Percentiles rank a stretch among this genome's conserved stretches.
Evolutionary conservation across 2,329 filamentous ascomycete genomes (phyloP).

Genomic region (Alternaria ethzedia): DNA sequence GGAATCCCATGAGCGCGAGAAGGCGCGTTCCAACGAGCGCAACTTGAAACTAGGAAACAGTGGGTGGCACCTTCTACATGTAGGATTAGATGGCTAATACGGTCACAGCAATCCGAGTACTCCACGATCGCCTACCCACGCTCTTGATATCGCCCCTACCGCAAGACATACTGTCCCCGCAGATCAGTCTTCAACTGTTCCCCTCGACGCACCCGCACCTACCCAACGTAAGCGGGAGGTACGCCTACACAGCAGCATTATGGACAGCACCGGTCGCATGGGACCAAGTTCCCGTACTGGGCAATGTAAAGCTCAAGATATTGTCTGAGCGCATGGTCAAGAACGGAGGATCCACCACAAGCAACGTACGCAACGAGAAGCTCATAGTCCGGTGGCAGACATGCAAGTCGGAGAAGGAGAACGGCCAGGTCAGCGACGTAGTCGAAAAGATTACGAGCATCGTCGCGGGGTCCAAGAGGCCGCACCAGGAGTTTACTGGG

Average conservation of each 20-base stretch:
- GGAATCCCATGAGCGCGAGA: conserved; percentile 44
- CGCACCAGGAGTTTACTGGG: conserved; percentile 78
- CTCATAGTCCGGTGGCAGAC: conserved; percentile 92
- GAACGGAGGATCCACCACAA: conserved; percentile 55
- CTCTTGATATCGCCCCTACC: conserved; percentile 67
- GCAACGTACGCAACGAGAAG: conserved; percentile 68
- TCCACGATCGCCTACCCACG: conserved; percentile 68
- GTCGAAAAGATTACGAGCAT: conserved; percentile 63
- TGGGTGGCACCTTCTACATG: conserved; percentile 39
- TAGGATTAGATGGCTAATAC: conserved; percentile 6
- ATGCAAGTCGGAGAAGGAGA: conserved; percentile 57
- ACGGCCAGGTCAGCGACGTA: conserved; percentile 55
- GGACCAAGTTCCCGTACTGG: conserved; percentile 89
- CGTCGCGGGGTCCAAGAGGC: conserved; percentile 56
- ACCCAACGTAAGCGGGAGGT: conserved; percentile 86
- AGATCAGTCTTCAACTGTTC: conserved; percentile 68
- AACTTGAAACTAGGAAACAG: conserved; percentile 68
- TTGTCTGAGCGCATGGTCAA: conserved; percentile 84
- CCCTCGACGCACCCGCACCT: conserved; percentile 84
- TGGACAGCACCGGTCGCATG: conserved; percentile 97
- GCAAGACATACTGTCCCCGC: conserved; percentile 66
- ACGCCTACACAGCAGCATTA: conserved; percentile 89
- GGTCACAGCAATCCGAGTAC: conserved; percentile 60
- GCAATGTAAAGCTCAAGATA: conserved; percentile 87
- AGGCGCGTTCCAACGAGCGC: conserved; percentile 63